Percentiles rank a stretch among this genome's conserved stretches.
Evolutionary conservation across 441 rosid species (phyloP).

Genomic region (Corymbia calophylla): DNA sequence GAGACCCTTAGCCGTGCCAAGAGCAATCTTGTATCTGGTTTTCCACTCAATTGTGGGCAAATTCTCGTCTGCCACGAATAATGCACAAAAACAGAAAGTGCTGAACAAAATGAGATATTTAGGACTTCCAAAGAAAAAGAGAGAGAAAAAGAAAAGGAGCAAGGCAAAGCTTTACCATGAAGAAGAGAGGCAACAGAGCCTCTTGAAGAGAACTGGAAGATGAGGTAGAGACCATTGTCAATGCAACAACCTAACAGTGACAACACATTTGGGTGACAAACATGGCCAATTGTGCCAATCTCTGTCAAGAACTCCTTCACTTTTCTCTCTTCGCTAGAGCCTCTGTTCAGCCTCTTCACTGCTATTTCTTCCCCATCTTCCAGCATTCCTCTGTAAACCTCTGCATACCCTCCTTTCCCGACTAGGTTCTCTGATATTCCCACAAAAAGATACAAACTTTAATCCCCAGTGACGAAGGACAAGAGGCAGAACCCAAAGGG

Average conservation of each 20-base stretch:
- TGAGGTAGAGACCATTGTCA: slow-evolving; percentile 85
- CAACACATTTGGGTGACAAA: slow-evolving; percentile 70
- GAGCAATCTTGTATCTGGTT: slow-evolving; percentile 65
- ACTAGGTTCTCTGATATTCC: slow-evolving; percentile 57
- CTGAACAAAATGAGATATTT: neutral
- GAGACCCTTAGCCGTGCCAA: slow-evolving; percentile 83
- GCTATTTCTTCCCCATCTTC: slow-evolving; percentile 62
- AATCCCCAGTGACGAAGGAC: neutral
- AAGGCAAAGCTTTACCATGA: slow-evolving; percentile 47
- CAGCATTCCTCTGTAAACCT: slow-evolving; percentile 71
- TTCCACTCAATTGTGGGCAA: slow-evolving; percentile 59
- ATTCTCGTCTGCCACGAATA: slow-evolving; percentile 36
- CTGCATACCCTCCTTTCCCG: slow-evolving; percentile 94
- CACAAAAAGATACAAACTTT: neutral
- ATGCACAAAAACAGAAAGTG: neutral
- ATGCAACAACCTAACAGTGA: slow-evolving; percentile 82
- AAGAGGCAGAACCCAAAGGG: neutral
- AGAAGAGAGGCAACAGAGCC: slow-evolving; percentile 92
- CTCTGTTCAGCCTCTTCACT: slow-evolving; percentile 75
- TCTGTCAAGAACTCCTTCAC: slow-evolving; percentile 87
- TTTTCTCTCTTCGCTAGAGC: slow-evolving; percentile 73
- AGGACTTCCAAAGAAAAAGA: neutral
- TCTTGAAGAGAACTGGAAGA: slow-evolving; percentile 74
- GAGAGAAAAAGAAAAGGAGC: neutral
- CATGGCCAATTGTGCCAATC: slow-evolving; percentile 96